A percentile compares a stretch with the other conserved stretches of the same genome.
Evolutionary conservation across 2,329 filamentous ascomycete genomes (phyloP).

Genomic region (Penicillium griseofulvum): DNA sequence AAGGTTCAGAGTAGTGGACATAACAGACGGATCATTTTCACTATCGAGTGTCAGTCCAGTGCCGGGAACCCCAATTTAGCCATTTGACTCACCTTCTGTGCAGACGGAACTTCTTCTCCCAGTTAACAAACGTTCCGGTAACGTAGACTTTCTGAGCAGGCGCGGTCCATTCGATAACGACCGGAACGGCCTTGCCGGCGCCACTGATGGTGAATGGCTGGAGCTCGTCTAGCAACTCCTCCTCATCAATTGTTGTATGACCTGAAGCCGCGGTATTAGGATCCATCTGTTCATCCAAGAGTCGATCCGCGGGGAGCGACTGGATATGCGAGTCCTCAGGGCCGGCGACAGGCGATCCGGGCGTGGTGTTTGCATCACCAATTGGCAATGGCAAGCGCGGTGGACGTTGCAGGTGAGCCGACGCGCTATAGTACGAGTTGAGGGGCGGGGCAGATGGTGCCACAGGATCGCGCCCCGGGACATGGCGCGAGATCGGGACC

Average conservation of each 20-base stretch:
- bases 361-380: conserved; percentile 83
- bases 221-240: conserved; percentile 74
- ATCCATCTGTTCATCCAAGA: conserved; percentile 52
- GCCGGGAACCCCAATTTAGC: conserved; percentile 3
- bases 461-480: conserved; percentile 31
- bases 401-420: conserved; percentile 55
- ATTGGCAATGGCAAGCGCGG: conserved; percentile 90
- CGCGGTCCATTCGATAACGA: conserved; percentile 78
- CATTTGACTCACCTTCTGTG: conserved; percentile 64
- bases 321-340: conserved; percentile 60
- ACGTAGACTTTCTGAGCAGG: conserved; percentile 90
- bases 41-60: conserved; percentile 27
- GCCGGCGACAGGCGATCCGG: conserved; percentile 83
- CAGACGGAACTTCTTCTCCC: conserved; percentile 90
- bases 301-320: conserved; percentile 41
- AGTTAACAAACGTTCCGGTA: conserved; percentile 94
- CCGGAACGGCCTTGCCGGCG: conserved; percentile 75
- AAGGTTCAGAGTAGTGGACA: conserved; percentile 76
- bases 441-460: conserved; percentile 45
- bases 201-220: conserved; percentile 63
- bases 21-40: conserved; percentile 55
- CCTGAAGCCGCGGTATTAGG: conserved; percentile 57
- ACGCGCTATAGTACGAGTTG: conserved; percentile 49
- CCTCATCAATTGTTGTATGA: conserved; percentile 61
- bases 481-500: conserved; percentile 35